These are phyloP conservation scores for Yamadazyma endophytica DNA, from an alignment of 805 yeast species.

Conservation along the genomic window DNA sequence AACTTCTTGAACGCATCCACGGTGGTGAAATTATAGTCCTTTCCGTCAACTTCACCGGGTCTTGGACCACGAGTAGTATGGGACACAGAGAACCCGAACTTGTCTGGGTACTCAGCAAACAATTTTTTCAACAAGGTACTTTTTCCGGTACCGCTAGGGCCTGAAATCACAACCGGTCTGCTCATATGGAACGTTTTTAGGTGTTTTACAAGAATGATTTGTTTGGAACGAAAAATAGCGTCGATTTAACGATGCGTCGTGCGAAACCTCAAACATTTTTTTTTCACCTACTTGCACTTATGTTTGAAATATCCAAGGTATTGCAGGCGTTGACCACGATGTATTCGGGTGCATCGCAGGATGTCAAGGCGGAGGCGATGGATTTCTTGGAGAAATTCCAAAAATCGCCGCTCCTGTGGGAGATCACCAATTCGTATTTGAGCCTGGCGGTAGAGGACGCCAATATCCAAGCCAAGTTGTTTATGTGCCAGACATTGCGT, in stretches of 20 bases:
- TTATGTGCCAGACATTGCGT: conserved; percentile 88
- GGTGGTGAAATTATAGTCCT: conserved; percentile 81
- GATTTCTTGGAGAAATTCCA: conserved; percentile 75
- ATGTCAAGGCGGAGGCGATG: conserved; percentile 48
- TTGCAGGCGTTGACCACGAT: conserved; percentile 45
- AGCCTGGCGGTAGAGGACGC: conserved; percentile 21
- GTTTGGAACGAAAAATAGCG: too few species aligned
- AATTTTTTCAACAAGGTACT: conserved; percentile 87
- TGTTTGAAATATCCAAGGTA: conserved; percentile 21
- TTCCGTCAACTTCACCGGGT: conserved; percentile 84
- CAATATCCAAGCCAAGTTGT: conserved; percentile 59
- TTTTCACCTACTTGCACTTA: neutral
- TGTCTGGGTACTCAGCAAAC: conserved; percentile 84
- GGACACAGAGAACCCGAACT: conserved; percentile 91
- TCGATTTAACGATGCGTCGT: too few species aligned
- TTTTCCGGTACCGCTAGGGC: conserved; percentile 97
- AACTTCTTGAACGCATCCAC: conserved; percentile 76
- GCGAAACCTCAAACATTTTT: too few species aligned
- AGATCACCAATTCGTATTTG: conserved; percentile 54
- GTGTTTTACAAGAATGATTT: too few species aligned
- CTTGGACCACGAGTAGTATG: conserved; percentile 91
- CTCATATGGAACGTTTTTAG: conserved; percentile 13
- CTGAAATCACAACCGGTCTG: conserved; percentile 92
- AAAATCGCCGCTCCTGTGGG: conserved; percentile 81
- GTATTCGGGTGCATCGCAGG: conserved; percentile 40